Conservation (phyloP, 176 grass and related monocot genomes). For the Oryza glumipatula region DNA sequence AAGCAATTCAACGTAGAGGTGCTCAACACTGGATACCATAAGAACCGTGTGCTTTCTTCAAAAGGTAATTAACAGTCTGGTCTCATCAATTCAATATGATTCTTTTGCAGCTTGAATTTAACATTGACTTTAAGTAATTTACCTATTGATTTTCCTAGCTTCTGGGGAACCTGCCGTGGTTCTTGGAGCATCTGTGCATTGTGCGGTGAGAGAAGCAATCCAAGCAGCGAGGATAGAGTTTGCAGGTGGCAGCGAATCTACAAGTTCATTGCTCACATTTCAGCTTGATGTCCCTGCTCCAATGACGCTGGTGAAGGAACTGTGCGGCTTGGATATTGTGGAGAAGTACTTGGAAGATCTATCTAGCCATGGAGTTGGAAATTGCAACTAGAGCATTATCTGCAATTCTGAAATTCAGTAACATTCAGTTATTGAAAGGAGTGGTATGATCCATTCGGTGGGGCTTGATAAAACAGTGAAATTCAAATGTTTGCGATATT, state of each 20-base stretch:
- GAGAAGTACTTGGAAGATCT: constrained; percentile 59
- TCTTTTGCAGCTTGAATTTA: background rate
- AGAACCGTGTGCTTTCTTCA: constrained; percentile 70
- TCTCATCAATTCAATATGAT: background rate
- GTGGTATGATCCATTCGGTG: background rate
- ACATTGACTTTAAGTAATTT: background rate
- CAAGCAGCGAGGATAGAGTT: constrained; percentile 57
- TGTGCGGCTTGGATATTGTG: constrained; percentile 70
- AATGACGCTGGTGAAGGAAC: constrained; percentile 75
- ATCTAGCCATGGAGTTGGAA: background rate
- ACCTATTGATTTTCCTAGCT: constrained; percentile 43
- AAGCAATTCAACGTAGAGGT: constrained; percentile 68
- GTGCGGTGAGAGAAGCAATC: constrained; percentile 65
- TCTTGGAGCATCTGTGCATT: constrained; percentile 74
- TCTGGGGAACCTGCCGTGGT: constrained; percentile 74
- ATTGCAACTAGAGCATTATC: background rate
- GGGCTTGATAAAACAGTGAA: background rate
- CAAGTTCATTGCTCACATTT: constrained; percentile 30
- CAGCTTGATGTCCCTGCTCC: constrained; percentile 70
- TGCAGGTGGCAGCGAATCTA: background rate
- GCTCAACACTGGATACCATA: constrained; percentile 57
- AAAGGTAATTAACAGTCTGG: constrained; percentile 48
- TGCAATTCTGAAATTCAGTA: background rate
- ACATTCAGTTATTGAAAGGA: too few relatives aligned
- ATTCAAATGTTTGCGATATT: background rate